These are phyloP conservation scores for Madurella fahalii DNA, from an alignment of 2,329 filamentous ascomycete genomes.

Conservation along the genomic window DNA sequence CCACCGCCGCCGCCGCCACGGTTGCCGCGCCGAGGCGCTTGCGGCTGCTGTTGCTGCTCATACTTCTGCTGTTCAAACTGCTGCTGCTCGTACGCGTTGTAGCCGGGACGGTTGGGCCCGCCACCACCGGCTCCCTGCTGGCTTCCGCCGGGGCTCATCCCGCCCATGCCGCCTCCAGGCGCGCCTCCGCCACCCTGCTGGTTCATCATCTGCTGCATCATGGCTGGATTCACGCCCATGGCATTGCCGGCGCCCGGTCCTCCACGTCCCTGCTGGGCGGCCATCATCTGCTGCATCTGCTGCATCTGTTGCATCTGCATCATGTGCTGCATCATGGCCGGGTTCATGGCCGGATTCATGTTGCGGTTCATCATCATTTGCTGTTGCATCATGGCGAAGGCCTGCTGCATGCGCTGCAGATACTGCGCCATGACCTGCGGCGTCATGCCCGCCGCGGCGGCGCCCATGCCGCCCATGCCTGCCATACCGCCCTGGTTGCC, in stretches of 20 bases:
- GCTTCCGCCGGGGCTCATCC: slow-evolving; percentile 4
- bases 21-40: slow-evolving; percentile 40
- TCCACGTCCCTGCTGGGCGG: slow-evolving; percentile 29
- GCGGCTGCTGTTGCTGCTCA: slow-evolving; percentile 55
- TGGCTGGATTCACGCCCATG: slow-evolving; percentile 46
- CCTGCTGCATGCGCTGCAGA: slow-evolving; percentile 97
- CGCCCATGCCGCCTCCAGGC: slow-evolving; percentile 7
- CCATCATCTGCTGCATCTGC: slow-evolving; percentile 39
- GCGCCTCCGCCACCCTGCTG: slow-evolving; percentile 32
- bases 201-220: slow-evolving; percentile 46
- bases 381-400: slow-evolving; percentile 92
- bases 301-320: slow-evolving; percentile 50
- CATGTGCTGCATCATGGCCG: slow-evolving; percentile 71
- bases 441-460: slow-evolving; percentile 63
- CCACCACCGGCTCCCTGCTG: slow-evolving; percentile 20
- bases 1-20: slow-evolving; percentile 28
- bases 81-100: slow-evolving; percentile 68
- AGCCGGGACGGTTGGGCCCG: slow-evolving; percentile 46
- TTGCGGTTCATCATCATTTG: slow-evolving; percentile 77
- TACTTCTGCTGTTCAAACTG: slow-evolving; percentile 77
- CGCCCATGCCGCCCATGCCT: slow-evolving; percentile 38
- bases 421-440: slow-evolving; percentile 98
- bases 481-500: slow-evolving; percentile 31
- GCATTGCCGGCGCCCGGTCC: slow-evolving; percentile 31
- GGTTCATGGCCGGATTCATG: slow-evolving; percentile 73